These are phyloP conservation scores for Scheffersomyces amazonensis DNA, from an alignment of 805 yeast species.

Conservation along the genomic window DNA sequence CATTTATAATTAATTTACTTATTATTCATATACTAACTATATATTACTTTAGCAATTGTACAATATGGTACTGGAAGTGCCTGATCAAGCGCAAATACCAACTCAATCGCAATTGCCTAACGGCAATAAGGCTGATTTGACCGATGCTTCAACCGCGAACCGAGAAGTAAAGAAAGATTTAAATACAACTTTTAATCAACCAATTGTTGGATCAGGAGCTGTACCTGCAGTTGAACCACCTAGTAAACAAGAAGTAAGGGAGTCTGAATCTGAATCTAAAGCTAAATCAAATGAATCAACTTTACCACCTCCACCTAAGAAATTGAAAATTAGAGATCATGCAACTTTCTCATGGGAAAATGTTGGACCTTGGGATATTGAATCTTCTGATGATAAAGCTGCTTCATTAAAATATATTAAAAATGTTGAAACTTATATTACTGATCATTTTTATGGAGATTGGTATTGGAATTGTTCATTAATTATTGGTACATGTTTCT, in stretches of 20 bases:
- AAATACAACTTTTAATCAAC: slow-evolving; percentile 8
- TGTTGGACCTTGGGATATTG: slow-evolving; percentile 34
- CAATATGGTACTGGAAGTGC: too few species aligned
- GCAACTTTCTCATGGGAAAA: slow-evolving; percentile 40
- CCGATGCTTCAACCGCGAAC: slow-evolving; percentile 16
- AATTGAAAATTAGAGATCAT: slow-evolving; percentile 21
- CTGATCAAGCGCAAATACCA: too few species aligned
- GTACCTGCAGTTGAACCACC: background rate
- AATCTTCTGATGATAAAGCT: slow-evolving; percentile 18
- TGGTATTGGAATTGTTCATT: slow-evolving; percentile 67
- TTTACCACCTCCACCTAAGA: slow-evolving; percentile 5
- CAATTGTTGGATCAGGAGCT: slow-evolving; percentile 5
- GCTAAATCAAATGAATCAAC: slow-evolving; percentile 2
- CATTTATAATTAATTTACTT: too few species aligned
- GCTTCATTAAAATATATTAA: slow-evolving; percentile 22
- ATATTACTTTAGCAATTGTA: too few species aligned
- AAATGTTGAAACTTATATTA: slow-evolving; percentile 54
- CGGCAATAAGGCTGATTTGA: too few species aligned
- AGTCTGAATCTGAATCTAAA: slow-evolving; percentile 2
- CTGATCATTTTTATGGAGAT: slow-evolving; percentile 70
- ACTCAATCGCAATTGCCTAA: too few species aligned
- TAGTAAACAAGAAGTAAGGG: background rate
- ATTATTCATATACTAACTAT: too few species aligned
- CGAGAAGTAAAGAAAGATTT: slow-evolving; percentile 10
- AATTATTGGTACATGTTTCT: slow-evolving; percentile 67